Conservation (phyloP, 257 asterid species). For the Jasminum sambac region DNA sequence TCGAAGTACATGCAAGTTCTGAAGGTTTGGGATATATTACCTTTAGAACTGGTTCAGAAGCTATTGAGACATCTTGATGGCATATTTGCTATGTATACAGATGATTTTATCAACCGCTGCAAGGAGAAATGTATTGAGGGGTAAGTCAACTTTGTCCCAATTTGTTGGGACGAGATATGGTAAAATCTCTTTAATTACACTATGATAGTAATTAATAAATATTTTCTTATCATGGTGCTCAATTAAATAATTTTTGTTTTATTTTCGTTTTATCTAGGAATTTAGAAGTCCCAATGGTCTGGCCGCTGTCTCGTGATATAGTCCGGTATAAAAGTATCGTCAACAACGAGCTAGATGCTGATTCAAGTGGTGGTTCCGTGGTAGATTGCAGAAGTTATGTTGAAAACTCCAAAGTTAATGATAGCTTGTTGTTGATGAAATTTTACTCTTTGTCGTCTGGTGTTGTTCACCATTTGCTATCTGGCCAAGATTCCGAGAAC, state of each 20-base stretch:
- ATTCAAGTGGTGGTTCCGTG: conserved; percentile 24
- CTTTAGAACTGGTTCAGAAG: conserved; percentile 41
- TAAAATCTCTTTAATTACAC: neutral
- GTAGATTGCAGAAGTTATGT: conserved; percentile 39
- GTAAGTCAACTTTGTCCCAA: conserved; percentile 30
- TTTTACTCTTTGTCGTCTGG: conserved; percentile 62
- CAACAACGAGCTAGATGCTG: conserved; percentile 9
- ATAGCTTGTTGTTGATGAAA: conserved; percentile 68
- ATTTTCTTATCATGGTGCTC: neutral
- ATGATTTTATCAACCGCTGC: conserved; percentile 50
- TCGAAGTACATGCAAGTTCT: conserved; percentile 47
- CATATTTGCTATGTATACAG: conserved; percentile 49
- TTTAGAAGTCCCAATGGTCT: conserved; percentile 58
- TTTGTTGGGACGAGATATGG: neutral
- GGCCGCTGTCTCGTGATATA: conserved; percentile 41
- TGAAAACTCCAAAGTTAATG: conserved; percentile 67
- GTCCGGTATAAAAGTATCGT: conserved; percentile 37
- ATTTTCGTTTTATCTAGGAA: conserved; percentile 32
- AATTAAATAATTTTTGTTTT: neutral
- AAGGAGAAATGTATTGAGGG: conserved; percentile 47
- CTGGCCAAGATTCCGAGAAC: conserved; percentile 43
- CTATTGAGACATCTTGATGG: conserved; percentile 51
- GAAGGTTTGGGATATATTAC: conserved; percentile 66
- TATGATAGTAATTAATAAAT: neutral
- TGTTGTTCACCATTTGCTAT: conserved; percentile 54